phyloP scores from a whole-genome alignment of 257 asterid species.

The Solanum chaucha region DNA sequence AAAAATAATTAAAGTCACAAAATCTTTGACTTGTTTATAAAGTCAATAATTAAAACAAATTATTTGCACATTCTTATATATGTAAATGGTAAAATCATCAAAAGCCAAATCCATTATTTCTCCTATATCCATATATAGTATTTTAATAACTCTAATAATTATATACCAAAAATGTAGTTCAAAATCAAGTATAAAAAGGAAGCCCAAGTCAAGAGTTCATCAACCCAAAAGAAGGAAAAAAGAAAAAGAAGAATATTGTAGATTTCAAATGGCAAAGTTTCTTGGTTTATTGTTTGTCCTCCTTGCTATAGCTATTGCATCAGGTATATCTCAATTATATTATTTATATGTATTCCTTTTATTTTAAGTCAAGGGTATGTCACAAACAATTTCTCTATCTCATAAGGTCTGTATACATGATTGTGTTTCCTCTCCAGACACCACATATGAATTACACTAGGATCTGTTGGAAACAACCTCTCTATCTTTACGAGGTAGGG shows the following conservation, averaged over 20 bases:
- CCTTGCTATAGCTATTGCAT: not conserved
- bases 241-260: not conserved
- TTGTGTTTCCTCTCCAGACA: not conserved
- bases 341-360: not conserved
- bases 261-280: not conserved
- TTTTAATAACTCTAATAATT: not conserved
- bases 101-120: not conserved
- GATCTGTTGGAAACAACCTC: too few relatives aligned
- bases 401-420: not conserved
- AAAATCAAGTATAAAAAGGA: not conserved
- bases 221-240: not conserved
- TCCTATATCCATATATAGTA: not conserved
- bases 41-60: not conserved
- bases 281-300: not conserved
- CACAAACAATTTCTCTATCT: not conserved
- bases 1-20: not conserved
- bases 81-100: not conserved
- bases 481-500: too few relatives aligned
- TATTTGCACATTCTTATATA: too few relatives aligned
- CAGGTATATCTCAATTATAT: not conserved
- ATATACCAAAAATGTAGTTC: not conserved
- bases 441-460: not conserved
- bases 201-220: not conserved
- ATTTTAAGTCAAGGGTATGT: too few relatives aligned
- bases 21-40: not conserved